Evolutionary conservation across 2,329 filamentous ascomycete species (phyloP), one percentile per base, ranked within the genome.

Genomic region (Aspergillus pseudonomiae): DNA sequence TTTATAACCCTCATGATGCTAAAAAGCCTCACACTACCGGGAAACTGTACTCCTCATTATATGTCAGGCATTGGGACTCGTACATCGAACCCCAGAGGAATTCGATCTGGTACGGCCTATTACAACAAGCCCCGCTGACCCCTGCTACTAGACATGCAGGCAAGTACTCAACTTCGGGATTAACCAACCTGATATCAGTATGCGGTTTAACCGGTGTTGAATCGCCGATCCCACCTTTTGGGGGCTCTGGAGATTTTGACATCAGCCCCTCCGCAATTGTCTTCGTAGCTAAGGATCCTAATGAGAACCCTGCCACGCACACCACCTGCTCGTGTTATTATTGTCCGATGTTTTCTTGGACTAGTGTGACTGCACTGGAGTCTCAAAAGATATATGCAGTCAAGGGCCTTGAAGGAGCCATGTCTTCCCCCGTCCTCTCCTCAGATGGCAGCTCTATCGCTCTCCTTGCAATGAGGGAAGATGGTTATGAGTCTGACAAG

Each of bases 61-160:
- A 82, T 68, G 83, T 85, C 14, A 77, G 84, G 41, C 83, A 85
- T 66, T 85, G 84, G 84, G 84, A 85, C 67, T 73, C 78, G 6
- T 85, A 82, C 66, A 72, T 83, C 16, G 78, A 79, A 26, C 79
- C 80, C n/a, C 78, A 85, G 69, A 79, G 77, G 59, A 83, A 83
- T 65, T 71, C 82, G 0, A 80, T 86, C 52, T 85, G 79, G 71
- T 82, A 80, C 68, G 83, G 80, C 28, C 71, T 83, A 43, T 73
- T 86, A 19, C 75, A 80, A 65, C 78, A 75, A 61, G 71, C 76
- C 21, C 74, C 79, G 16, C 66, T 79, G 32, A 72, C 76, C 12
- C 75, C 79, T 4, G 73, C 74, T 10, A 76, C 74, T 21, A 70
- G 77, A 34, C 74, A 74, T 57, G 76, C 78, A 19, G 76, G 77